Evolutionary conservation across 1,284 basidiomycete species (phyloP).

Genomic region (Fomitopsis pinicola): DNA sequence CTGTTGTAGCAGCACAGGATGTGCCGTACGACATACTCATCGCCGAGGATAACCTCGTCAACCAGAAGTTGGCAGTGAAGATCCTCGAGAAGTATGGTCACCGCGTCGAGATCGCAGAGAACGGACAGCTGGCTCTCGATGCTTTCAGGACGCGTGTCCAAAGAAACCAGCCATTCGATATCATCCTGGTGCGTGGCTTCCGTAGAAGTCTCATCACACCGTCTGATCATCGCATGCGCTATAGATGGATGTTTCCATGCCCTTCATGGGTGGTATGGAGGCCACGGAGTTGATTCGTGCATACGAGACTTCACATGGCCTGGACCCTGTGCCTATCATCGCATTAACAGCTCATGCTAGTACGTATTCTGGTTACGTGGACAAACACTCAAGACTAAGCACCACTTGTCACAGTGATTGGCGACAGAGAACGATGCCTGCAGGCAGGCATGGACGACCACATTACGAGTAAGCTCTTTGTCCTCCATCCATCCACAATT

Average conservation of each 20-base stretch:
- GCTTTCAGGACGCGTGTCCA: constrained; percentile 79
- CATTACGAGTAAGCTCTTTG: constrained; percentile 62
- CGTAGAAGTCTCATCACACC: neutral
- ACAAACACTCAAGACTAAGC: constrained; percentile 8
- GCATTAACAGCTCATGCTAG: constrained; percentile 92
- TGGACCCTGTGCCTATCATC: constrained; percentile 87
- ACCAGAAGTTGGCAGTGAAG: constrained; percentile 96
- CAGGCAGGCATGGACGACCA: constrained; percentile 85
- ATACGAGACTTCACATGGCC: constrained; percentile 75
- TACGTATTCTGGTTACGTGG: constrained; percentile 35
- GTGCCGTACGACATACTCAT: constrained; percentile 91
- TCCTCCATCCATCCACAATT: neutral
- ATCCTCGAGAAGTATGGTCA: constrained; percentile 97
- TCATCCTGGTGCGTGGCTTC: constrained; percentile 67
- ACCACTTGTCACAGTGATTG: constrained; percentile 68
- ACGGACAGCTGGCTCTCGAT: constrained; percentile 89
- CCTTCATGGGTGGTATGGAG: constrained; percentile 94
- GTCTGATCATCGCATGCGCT: neutral
- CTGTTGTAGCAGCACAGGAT: constrained; percentile 77
- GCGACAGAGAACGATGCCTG: constrained; percentile 90
- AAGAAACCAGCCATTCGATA: constrained; percentile 75
- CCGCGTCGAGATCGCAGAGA: constrained; percentile 95
- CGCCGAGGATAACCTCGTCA: constrained; percentile 97
- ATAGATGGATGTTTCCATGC: constrained; percentile 98
- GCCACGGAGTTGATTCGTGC: constrained; percentile 79